Conservation (phyloP, 2,329 filamentous ascomycete species). For the Botryotinia narcissicola region DNA sequence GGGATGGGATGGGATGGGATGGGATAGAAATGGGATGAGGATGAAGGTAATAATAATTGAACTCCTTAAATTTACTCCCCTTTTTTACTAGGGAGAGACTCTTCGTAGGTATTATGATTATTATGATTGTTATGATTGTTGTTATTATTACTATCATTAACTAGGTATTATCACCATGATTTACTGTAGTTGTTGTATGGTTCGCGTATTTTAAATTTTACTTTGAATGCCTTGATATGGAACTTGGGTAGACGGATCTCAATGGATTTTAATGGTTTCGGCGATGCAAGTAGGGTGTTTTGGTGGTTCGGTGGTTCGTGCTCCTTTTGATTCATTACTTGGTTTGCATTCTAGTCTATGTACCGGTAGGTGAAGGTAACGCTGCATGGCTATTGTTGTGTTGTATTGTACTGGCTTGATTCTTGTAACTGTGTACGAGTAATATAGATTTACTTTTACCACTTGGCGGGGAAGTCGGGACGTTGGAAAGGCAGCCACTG, state of each 20-base stretch:
- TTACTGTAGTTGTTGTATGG: no score
- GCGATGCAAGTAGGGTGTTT: neutral
- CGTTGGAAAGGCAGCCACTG: neutral
- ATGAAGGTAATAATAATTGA: neutral
- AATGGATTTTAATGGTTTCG: neutral
- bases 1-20: neutral
- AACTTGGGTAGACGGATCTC: neutral
- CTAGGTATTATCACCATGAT: no score
- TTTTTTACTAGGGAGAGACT: neutral
- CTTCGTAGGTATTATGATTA: neutral
- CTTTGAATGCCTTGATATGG: neutral
- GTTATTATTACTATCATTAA: neutral
- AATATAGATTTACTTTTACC: fast-evolving
- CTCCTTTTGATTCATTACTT: neutral
- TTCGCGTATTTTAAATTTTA: neutral
- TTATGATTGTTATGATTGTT: neutral
- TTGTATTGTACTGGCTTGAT: neutral
- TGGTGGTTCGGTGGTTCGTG: neutral
- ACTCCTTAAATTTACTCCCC: neutral
- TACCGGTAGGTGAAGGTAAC: neutral
- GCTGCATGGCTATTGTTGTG: neutral
- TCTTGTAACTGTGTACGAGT: neutral
- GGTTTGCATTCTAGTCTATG: neutral
- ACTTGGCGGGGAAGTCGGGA: neutral
- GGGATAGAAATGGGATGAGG: neutral